Percentiles rank a stretch among this genome's conserved stretches.
Evolutionary conservation across 2,329 filamentous ascomycete genomes (phyloP).

Genomic region (Cyphellophora europaea): DNA sequence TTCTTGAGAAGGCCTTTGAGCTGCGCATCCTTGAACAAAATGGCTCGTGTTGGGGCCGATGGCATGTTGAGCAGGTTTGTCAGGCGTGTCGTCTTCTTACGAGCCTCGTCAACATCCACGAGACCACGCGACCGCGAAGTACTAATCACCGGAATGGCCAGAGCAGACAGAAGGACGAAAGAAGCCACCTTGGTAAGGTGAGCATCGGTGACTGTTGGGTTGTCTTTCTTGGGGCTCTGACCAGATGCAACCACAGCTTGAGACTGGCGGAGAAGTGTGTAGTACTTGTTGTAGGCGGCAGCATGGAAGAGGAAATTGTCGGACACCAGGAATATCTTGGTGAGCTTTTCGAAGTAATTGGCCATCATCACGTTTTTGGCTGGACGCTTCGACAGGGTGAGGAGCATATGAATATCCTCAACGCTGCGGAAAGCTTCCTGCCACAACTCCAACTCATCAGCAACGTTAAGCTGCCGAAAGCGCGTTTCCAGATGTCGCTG

Average conservation of each 20-base stretch:
- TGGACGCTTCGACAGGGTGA: conserved; percentile 94
- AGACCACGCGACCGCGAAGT: conserved; percentile 91
- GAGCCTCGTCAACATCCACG: conserved; percentile 91
- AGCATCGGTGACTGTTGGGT: conserved; percentile 77
- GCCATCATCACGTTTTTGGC: conserved; percentile 99
- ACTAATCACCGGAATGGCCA: conserved; percentile 99
- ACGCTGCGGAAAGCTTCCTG: conserved; percentile 99
- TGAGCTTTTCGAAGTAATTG: conserved; percentile 99
- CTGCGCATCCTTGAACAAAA: conserved; percentile 89
- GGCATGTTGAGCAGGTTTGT: conserved; percentile 94
- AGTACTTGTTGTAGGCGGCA: conserved; percentile 94
- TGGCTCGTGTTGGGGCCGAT: conserved; percentile 75
- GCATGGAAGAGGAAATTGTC: conserved; percentile 99
- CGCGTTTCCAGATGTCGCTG: conserved; percentile 96
- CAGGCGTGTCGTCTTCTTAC: conserved; percentile 96
- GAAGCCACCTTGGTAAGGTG: conserved; percentile 92
- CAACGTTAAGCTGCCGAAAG: conserved; percentile 97
- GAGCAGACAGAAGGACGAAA: conserved; percentile 86
- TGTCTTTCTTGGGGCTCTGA: conserved; percentile 87
- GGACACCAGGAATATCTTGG: conserved; percentile 94
- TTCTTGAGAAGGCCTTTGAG: conserved; percentile 92
- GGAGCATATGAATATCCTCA: conserved; percentile 94
- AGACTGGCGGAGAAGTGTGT: conserved; percentile 89
- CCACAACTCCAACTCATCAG: conserved; percentile 95
- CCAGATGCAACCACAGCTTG: conserved; percentile 72